A percentile compares a stretch with the other conserved stretches of the same genome.
Evolutionary conservation across 441 rosid genomes (phyloP).

Genomic region (Bocquillonia castaneifolia): DNA sequence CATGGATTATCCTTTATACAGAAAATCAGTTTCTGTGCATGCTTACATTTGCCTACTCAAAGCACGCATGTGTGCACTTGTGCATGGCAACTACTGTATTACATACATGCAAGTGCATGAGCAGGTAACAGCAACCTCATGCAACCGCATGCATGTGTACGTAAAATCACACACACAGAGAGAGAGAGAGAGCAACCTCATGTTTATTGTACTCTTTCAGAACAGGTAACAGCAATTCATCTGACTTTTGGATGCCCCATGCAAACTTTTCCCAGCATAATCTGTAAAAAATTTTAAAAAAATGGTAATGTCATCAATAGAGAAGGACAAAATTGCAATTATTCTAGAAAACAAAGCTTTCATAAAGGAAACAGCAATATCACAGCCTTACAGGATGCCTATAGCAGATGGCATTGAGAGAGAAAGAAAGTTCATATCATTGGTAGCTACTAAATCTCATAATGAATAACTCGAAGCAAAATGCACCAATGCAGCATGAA

Average conservation of each 20-base stretch:
- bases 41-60: not conserved
- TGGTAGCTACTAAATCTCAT: not conserved
- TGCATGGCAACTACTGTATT: not conserved
- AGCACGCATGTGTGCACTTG: not conserved
- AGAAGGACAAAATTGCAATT: not conserved
- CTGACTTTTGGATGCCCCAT: constrained; percentile 76
- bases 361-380: not conserved
- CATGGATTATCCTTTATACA: not conserved
- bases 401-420: not conserved
- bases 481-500: not conserved
- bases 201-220: constrained; percentile 84
- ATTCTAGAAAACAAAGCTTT: not conserved
- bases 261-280: constrained; percentile 94
- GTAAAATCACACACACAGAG: not conserved
- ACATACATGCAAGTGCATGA: not conserved
- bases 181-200: constrained; percentile 50
- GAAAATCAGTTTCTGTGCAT: constrained; percentile 3
- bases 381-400: not conserved
- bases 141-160: not conserved
- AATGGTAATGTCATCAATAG: not conserved
- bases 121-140: no score
- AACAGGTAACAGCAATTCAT: constrained; percentile 79
- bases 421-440: not conserved
- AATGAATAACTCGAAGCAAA: not conserved
- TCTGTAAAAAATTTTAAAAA: constrained; percentile 45